Conservation (phyloP, 371 early-diverging fungal species). For the Syncephalastrum racemosum region DNA sequence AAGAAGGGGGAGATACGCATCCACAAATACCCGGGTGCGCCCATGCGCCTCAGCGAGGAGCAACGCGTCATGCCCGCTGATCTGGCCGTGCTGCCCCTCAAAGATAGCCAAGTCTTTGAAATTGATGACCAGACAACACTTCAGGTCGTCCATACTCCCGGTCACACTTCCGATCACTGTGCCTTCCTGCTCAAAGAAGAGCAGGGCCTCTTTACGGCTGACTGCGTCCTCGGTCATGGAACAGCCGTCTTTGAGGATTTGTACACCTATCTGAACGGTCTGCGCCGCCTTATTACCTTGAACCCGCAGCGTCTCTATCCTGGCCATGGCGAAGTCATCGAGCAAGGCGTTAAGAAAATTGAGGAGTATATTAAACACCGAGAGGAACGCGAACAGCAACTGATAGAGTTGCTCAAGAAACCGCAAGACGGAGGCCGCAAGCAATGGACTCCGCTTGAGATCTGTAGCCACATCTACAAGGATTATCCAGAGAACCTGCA, state of each 20-base stretch:
- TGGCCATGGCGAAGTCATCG: constrained; percentile 82
- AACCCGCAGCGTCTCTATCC: constrained; percentile 54
- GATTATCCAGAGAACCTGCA: constrained; percentile 58
- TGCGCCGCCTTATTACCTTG: constrained; percentile 45
- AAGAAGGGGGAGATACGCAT: constrained; percentile 24
- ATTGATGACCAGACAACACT: constrained; percentile 63
- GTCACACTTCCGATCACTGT: constrained; percentile 83
- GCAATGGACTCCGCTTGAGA: constrained; percentile 51
- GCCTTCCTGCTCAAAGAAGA: constrained; percentile 75
- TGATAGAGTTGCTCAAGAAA: constrained; percentile 52
- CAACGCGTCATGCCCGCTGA: constrained; percentile 28
- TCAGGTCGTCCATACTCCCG: constrained; percentile 74
- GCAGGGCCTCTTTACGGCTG: constrained; percentile 75
- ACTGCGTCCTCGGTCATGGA: constrained; percentile 85
- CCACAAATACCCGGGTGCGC: constrained; percentile 28
- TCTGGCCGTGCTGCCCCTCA: constrained; percentile 25
- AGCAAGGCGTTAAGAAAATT: constrained; percentile 56
- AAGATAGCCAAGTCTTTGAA: constrained; percentile 57
- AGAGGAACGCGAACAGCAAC: constrained; percentile 71
- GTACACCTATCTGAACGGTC: constrained; percentile 61
- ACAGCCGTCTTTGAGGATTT: constrained; percentile 81
- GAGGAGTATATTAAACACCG: constrained; percentile 80
- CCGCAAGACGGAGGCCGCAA: not conserved
- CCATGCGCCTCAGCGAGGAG: constrained; percentile 4
- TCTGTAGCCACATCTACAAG: constrained; percentile 64